Evolutionary conservation across 495 filamentous ascomycete species (phyloP).

Genomic region (Aspergillus funiculosus): DNA sequence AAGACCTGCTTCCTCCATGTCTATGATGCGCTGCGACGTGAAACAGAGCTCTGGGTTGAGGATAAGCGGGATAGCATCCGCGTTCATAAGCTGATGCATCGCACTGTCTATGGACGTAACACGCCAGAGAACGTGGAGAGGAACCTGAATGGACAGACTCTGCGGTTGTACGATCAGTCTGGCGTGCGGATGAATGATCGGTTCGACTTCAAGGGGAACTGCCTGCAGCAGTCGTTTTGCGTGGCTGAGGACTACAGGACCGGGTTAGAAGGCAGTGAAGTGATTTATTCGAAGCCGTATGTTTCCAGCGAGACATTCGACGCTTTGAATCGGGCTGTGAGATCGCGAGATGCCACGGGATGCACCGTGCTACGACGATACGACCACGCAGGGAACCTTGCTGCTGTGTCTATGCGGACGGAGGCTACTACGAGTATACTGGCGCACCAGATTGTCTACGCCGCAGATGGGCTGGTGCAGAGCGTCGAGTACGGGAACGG

Average conservation of each 20-base stretch:
- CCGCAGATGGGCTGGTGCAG: no score
- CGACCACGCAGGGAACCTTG: no score
- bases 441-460: no score
- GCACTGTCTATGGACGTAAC: neutral
- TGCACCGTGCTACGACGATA: no score
- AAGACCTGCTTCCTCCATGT: neutral
- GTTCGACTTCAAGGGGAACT: slow-evolving; percentile 29
- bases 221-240: neutral
- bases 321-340: no score
- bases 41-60: neutral
- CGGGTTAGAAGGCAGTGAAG: no score
- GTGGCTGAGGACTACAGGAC: slow-evolving; percentile 18
- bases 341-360: no score
- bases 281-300: no score
- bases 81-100: neutral
- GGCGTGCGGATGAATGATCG: slow-evolving; percentile 2
- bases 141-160: slow-evolving; percentile 9
- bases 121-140: neutral
- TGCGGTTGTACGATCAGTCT: slow-evolving; percentile 20
- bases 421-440: no score
- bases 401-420: no score
- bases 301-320: no score
- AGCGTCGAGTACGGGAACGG: neutral
- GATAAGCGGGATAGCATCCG: neutral
- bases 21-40: slow-evolving; percentile 2